Base-by-base conservation (phyloP, 1,139 yeast genomes). In the Taphrina confusa region DNA sequence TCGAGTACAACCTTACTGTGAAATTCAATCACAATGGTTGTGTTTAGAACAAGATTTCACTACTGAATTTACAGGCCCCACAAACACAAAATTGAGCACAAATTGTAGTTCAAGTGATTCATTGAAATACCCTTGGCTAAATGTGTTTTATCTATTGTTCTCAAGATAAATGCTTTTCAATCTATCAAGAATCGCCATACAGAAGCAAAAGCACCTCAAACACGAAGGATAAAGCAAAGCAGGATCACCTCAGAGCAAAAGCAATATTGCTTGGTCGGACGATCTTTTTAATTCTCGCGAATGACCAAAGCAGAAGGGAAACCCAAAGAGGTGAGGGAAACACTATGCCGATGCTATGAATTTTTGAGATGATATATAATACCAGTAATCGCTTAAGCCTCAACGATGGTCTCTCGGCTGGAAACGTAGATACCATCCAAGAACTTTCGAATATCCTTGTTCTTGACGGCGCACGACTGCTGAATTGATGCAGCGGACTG, bases 371-470 rank as follows among this genome's bases (percentile, higher is more conserved):
- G 27, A 30, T 18, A 30, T 18, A n/a, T n/a, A n/a, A 36, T 36
- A 8, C 9, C 9, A n/a, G n/a, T n/a, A 18, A 18, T 5, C 20
- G 11, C 34, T 33, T 49, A 34, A 2, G 76, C 75, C 63, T 84
- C 89, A 75, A 81, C 83, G 76, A 92, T 82, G 76, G 82, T 81
- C 75, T 96, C 96, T 80, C 88, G 87, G 82, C 88, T 95, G 70
- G 97, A 91, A 74, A 92, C 98, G 80, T 92, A 92, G 82, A 92
- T 50, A 50, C 98, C 98, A 80, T 92, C 98, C 84, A 92, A 87
- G 73, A 75, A 92, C 86, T 92, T 92, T 82, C 98, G 90, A 91
- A 94, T 92, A 92, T 94, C 99, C 91, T 94, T 94, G 95, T 92
- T 92, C 85, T 97, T 88, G 76, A 91, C 98, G 79, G 95, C 86